Conservation (phyloP, 2,329 filamentous ascomycete species). For the Neoascochyta sp. region DNA sequence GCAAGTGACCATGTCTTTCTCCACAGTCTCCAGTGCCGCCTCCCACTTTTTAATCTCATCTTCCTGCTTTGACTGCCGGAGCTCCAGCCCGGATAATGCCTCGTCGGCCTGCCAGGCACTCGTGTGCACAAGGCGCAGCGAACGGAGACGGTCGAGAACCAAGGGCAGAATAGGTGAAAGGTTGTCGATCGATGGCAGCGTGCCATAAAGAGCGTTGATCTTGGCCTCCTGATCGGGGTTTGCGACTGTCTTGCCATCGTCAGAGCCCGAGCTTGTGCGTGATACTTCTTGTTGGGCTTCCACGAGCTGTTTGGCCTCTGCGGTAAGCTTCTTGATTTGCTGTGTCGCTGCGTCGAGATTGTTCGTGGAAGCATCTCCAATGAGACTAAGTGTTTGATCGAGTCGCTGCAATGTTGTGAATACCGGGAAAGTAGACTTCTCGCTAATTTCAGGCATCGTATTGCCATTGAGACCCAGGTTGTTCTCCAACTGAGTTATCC, state of each 20-base stretch:
- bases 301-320: conserved; percentile 69
- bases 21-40: conserved; percentile 73
- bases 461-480: conserved; percentile 74
- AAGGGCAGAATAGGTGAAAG: conserved; percentile 80
- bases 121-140: conserved; percentile 77
- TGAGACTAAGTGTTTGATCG: conserved; percentile 72
- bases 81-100: conserved; percentile 73
- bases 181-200: conserved; percentile 81
- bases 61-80: conserved; percentile 75
- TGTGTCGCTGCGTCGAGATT: conserved; percentile 70
- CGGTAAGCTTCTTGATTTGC: conserved; percentile 64
- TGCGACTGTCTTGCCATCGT: conserved; percentile 16
- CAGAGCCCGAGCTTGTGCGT: conserved; percentile 7
- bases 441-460: conserved; percentile 59
- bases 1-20: conserved; percentile 67
- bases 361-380: conserved; percentile 68
- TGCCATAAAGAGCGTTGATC: conserved; percentile 86
- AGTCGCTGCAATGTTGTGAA: conserved; percentile 77
- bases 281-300: conserved; percentile 43
- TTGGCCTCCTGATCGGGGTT: conserved; percentile 74
- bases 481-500: conserved; percentile 74
- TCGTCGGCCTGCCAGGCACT: conserved; percentile 79
- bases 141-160: conserved; percentile 79
- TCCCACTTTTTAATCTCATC: conserved; percentile 83
- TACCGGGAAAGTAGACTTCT: conserved; percentile 57